Percentiles rank a stretch among this genome's conserved stretches.
Evolutionary conservation across 2,329 filamentous ascomycete species (phyloP).

Genomic region (Nectriaceae sp.): DNA sequence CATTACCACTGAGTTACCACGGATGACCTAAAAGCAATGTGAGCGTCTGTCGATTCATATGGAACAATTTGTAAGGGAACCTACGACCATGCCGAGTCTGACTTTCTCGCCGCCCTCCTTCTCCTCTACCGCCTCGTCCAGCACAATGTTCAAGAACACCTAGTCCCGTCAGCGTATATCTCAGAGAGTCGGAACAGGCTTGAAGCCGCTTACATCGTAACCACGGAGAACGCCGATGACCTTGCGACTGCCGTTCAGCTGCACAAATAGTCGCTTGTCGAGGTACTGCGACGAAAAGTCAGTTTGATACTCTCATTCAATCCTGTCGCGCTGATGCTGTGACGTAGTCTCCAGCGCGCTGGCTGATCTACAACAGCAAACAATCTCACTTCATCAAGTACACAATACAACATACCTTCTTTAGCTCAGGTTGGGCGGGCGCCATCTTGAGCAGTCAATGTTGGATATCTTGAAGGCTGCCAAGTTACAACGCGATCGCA

Average conservation of each 20-base stretch:
- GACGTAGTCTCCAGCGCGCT: background rate
- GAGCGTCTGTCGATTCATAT: conserved; percentile 20
- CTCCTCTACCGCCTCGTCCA: conserved; percentile 96
- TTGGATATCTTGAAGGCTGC: conserved; percentile 23
- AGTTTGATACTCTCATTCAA: conserved; percentile 17
- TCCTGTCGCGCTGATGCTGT: too few species aligned
- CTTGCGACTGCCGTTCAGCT: conserved; percentile 96
- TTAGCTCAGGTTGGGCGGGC: conserved; percentile 97
- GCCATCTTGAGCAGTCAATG: conserved; percentile 69
- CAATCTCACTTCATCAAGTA: background rate
- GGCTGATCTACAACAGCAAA: background rate
- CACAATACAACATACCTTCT: conserved; percentile 69
- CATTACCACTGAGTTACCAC: conserved; percentile 98
- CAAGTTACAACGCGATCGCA: conserved; percentile 30
- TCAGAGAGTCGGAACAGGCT: background rate
- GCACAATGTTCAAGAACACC: conserved; percentile 98
- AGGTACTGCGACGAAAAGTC: conserved; percentile 71
- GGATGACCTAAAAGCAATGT: conserved; percentile 69
- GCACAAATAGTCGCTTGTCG: conserved; percentile 97
- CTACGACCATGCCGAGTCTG: conserved; percentile 87
- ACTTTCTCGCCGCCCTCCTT: conserved; percentile 90
- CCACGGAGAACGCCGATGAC: conserved; percentile 92
- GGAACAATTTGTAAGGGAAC: too few species aligned
- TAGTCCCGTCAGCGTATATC: conserved; percentile 39
- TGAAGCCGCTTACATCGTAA: conserved; percentile 76